Conservation (phyloP, 352 stramenopile genomes). For the Pythium scleroteichum region DNA sequence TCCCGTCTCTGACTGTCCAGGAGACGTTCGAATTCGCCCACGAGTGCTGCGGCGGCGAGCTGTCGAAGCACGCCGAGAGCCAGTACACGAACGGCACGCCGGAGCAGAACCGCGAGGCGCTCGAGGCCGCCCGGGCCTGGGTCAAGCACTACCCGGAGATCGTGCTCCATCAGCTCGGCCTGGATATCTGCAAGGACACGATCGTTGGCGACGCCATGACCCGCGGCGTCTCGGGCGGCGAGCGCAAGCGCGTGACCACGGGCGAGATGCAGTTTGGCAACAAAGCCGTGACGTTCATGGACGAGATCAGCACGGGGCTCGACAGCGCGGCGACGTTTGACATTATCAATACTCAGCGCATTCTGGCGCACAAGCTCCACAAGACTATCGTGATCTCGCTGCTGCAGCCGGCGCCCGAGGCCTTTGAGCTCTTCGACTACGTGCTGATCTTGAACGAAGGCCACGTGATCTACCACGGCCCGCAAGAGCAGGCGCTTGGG, state of each 20-base stretch:
- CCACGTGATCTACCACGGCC: constrained; percentile 61
- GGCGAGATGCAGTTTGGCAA: too few species aligned
- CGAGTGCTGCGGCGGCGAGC: constrained; percentile 26
- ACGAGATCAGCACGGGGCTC: constrained; percentile 41
- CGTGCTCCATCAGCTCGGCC: constrained; percentile 29
- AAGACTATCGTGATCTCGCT: constrained; percentile 53
- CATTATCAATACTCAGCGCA: constrained; percentile 39
- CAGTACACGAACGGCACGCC: not conserved
- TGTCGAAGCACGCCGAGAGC: not conserved
- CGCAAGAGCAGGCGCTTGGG: constrained; percentile 17
- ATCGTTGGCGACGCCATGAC: constrained; percentile 33
- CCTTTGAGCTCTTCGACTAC: constrained; percentile 88
- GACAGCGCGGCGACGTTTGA: constrained; percentile 25
- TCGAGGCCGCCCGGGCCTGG: constrained; percentile 9
- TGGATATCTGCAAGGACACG: constrained; percentile 31
- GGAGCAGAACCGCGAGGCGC: constrained; percentile 22
- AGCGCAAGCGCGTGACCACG: constrained; percentile 11
- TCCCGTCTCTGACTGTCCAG: constrained; percentile 27
- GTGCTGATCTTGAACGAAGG: constrained; percentile 84
- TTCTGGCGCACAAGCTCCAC: too few species aligned
- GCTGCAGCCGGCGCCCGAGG: constrained; percentile 83
- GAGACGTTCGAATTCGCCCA: constrained; percentile 32
- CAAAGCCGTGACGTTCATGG: constrained; percentile 62
- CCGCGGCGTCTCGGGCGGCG: constrained; percentile 38
- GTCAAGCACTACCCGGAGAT: constrained; percentile 30